Evolutionary conservation across 2,329 filamentous ascomycete species (phyloP), one percentile per base, ranked within the genome.

Genomic region (Cylindrodendrum hubeiense): DNA sequence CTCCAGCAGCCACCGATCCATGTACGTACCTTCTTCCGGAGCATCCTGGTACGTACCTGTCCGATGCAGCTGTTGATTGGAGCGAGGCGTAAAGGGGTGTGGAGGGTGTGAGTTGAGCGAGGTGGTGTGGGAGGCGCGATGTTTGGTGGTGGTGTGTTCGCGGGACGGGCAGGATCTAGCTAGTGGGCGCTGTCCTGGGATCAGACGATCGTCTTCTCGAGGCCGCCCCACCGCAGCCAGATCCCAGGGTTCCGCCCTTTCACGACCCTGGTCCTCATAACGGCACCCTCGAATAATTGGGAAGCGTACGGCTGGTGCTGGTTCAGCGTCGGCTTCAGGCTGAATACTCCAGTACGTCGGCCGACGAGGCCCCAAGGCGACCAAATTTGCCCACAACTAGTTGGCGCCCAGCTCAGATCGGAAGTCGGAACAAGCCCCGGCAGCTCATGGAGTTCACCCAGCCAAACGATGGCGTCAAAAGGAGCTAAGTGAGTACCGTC

Each of bases 121-220:
- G 22, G 24, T 50, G 47, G 30, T 17, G 57, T 49, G 61, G 63
- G 21, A 66, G 68, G 69, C 61, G 63, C 67, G 65, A 66, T 73
- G 50, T 49, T 43, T 51, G 33, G 34, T 57, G 63, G 62, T 65
- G 71, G 70, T 74, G 69, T 71, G 72, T 67, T 67, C 63, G 68
- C 72, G 72, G 72, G 72, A 74, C 72, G 72, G 72, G 71, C 72
- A 74, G 72, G 71, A 74, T 74, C 72, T 74, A 54, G 67, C 68
- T 74, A 74, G 72, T 52, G 72, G 55, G 65, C 60, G 67, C 60
- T 60, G 71, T 63, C 65, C 72, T 70, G 63, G 69, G 72, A 74
- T 74, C 72, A 74, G 72, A 72, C 72, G 72, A 74, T 74, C 72
- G 72, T 66, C 68, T 60, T 73, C 69, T 73, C 66, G 65, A 73